Evolutionary conservation across 306 rosid genomes (phyloP).

Genomic region (Cucumis cinereus): DNA sequence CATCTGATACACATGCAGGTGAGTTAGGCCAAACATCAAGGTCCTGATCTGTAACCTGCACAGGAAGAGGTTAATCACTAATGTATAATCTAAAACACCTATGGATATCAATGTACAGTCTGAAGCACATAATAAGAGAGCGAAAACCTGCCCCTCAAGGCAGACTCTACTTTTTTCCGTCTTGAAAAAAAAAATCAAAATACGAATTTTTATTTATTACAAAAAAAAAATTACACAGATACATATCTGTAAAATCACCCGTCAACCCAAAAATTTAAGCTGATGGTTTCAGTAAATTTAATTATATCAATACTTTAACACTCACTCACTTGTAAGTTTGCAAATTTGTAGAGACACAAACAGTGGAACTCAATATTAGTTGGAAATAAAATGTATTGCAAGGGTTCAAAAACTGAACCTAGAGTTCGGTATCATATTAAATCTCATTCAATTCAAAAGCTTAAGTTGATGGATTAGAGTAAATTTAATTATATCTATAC

Average conservation of each 20-base stretch:
- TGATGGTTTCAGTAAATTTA: not conserved
- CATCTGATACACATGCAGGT: conserved; percentile 90
- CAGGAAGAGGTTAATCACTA: not conserved
- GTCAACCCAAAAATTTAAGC: not conserved
- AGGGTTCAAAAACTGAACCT: not conserved
- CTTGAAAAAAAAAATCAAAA: too few relatives aligned
- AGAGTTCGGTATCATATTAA: not conserved
- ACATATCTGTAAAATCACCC: not conserved
- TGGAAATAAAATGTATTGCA: not conserved
- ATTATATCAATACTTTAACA: too few relatives aligned
- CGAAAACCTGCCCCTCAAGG: not conserved
- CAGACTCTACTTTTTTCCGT: not conserved
- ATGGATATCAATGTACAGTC: not conserved
- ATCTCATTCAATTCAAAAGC: too few relatives aligned
- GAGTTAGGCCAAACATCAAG: conserved; percentile 74
- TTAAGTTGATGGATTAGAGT: not conserved
- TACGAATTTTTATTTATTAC: not conserved
- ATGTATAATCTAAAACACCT: not conserved
- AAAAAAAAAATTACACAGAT: not conserved
- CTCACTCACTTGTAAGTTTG: not conserved
- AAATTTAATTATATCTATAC: too few relatives aligned
- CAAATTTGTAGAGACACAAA: not conserved
- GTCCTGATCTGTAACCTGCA: conserved; percentile 79
- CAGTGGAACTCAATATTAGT: not conserved
- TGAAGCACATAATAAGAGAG: not conserved